phyloP scores from a whole-genome alignment of 345 rosid genomes.

The Populus deltoides region DNA sequence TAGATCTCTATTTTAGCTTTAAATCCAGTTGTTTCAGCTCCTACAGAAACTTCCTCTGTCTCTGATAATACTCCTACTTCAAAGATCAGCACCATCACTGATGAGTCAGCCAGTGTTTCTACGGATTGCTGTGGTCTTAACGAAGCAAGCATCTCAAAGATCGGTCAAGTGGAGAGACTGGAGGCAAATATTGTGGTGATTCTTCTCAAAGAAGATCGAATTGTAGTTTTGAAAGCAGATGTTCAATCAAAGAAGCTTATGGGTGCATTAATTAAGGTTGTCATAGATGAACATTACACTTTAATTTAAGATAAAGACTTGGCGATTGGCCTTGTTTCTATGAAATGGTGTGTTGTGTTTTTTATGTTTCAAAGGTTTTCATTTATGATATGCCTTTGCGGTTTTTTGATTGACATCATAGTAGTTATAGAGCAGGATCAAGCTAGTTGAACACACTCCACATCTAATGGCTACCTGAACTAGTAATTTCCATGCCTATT shows the following conservation, averaged over 20 bases:
- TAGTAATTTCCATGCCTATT: background rate
- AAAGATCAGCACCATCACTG: background rate
- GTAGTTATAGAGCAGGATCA: background rate
- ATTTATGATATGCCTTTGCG: background rate
- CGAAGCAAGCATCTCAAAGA: background rate
- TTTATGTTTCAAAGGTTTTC: background rate
- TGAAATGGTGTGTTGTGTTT: slow-evolving; percentile 7
- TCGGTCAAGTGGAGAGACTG: background rate
- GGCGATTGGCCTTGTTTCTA: slow-evolving; percentile 8
- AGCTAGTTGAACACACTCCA: background rate
- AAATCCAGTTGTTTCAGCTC: slow-evolving; percentile 3
- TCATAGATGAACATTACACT: slow-evolving; percentile 17
- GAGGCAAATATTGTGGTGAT: slow-evolving; percentile 24
- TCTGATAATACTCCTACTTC: slow-evolving; percentile 13
- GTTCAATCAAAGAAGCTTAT: slow-evolving; percentile 33
- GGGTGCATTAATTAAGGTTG: slow-evolving; percentile 25
- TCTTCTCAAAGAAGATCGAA: slow-evolving; percentile 30
- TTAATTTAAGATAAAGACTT: slow-evolving; percentile 30
- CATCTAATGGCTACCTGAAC: background rate
- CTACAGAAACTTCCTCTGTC: slow-evolving; percentile 5
- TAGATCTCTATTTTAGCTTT: slow-evolving; percentile 13
- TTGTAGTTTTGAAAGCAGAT: slow-evolving; percentile 22
- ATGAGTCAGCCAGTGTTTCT: slow-evolving; percentile 1
- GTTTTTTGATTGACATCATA: background rate
- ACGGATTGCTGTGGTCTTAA: slow-evolving; percentile 1